Percentiles rank a stretch among this genome's conserved stretches.
These are phyloP conservation scores for Rhododendron ovatum DNA, from an alignment of 148 eudicot genomes.

Conservation along the genomic window DNA sequence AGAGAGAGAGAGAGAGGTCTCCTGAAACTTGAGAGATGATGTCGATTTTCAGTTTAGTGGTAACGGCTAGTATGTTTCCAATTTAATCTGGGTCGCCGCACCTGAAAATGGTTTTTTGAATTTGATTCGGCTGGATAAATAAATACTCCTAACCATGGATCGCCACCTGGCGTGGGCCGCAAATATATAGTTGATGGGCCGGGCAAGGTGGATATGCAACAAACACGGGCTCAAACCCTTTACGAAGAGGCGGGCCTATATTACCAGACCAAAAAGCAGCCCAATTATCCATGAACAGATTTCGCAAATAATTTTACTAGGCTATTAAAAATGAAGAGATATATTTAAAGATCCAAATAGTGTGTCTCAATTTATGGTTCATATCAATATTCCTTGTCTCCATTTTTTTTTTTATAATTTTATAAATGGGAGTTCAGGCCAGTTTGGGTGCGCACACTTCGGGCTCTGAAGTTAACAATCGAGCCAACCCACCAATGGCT, in stretches of 20 bases:
- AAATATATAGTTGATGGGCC: neutral
- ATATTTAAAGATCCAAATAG: too few species aligned
- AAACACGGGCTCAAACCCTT: neutral
- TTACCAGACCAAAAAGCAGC: neutral
- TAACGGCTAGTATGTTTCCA: slow-evolving; percentile 12
- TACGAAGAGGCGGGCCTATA: neutral
- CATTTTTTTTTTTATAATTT: too few species aligned
- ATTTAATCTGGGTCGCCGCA: neutral
- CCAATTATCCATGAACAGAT: neutral
- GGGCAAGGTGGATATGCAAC: neutral
- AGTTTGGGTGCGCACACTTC: too few species aligned
- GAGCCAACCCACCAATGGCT: too few species aligned
- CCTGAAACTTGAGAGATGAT: neutral
- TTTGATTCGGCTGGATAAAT: neutral
- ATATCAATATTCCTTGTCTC: too few species aligned
- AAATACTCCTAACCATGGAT: neutral
- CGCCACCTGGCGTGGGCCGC: neutral
- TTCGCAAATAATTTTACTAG: too few species aligned
- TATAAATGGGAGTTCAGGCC: too few species aligned
- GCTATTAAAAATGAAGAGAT: too few species aligned
- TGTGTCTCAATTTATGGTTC: too few species aligned
- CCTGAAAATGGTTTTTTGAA: neutral
- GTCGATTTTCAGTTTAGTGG: neutral
- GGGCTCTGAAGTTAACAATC: too few species aligned
- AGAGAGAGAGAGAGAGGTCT: neutral